Evolutionary conservation across 768 basidiomycete genomes (phyloP).

Genomic region (Termitomyces sp.): DNA sequence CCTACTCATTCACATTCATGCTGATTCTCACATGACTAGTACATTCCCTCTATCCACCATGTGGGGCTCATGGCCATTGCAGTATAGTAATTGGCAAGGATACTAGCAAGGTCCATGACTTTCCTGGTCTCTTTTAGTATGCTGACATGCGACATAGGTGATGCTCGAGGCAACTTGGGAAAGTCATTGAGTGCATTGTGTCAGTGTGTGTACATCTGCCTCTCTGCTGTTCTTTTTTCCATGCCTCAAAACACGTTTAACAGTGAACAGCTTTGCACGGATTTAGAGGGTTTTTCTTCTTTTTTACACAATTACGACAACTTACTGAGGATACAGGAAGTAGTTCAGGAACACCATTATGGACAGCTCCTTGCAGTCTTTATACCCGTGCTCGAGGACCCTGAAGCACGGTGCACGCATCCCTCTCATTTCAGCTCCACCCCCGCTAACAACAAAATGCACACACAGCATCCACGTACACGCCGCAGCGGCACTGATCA

Average conservation of each 20-base stretch:
- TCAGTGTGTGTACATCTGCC: slow-evolving; percentile 74
- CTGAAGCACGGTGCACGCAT: slow-evolving; percentile 55
- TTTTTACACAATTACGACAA: too few species aligned
- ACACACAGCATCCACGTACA: too few species aligned
- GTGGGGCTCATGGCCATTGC: slow-evolving; percentile 82
- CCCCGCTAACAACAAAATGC: too few species aligned
- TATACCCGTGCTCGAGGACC: slow-evolving; percentile 69
- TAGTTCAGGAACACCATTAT: slow-evolving; percentile 69
- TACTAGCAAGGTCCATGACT: slow-evolving; percentile 51
- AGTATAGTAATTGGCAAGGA: slow-evolving; percentile 82
- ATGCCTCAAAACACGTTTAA: accelerated
- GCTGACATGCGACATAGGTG: slow-evolving; percentile 14
- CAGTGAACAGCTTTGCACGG: slow-evolving; percentile 86
- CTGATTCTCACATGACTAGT: slow-evolving; percentile 20
- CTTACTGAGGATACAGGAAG: slow-evolving; percentile 37
- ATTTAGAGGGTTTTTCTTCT: slow-evolving; percentile 40
- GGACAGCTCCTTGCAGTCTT: slow-evolving; percentile 68
- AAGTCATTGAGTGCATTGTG: slow-evolving; percentile 77
- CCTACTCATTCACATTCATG: not conserved
- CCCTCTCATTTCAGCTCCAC: too few species aligned
- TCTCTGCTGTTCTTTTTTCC: not conserved
- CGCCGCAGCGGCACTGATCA: too few species aligned
- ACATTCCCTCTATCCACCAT: slow-evolving; percentile 74
- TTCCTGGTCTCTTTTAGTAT: not conserved
- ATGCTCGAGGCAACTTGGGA: slow-evolving; percentile 73